Evolutionary conservation across 257 asterid genomes (phyloP), one percentile per base, ranked within the genome.

Genomic region (Thymus quinquecostatus): DNA sequence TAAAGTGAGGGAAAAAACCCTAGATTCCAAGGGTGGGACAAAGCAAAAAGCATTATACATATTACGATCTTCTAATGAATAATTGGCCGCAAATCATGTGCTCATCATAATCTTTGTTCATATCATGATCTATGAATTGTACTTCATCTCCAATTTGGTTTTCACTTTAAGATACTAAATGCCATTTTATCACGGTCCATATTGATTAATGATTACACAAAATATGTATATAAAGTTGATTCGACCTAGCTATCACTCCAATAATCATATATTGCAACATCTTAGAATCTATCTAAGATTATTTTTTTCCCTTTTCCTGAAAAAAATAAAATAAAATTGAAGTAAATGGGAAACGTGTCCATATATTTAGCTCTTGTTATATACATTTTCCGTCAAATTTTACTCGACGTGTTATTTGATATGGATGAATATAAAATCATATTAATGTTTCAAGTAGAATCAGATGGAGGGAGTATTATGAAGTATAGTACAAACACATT

Each of bases 141-240:
- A 72, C 81, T 78, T 75, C 71, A 71, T 69, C 78, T 43, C 21
- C 59, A 51, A 68, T 33, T 60, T 32, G 67, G 64, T 38, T 59
- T 69, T 69, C 75, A 64, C 69, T 73, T 21, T 57, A 72, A 69
- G 32, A 53, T 50, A 27, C 56, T 69, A 36, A 53, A 6, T 53
- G 57, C 11, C 33, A 53, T 4, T 51, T 70, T 11, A 33, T 67
- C 40, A 71, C 44, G 45, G 76, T 75, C 78, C 49, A 2, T 49
- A 51, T 73, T 68, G 84, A 84, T 76, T 49, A 51, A 70, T 68
- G 84, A 84, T 76, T 79, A 60, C 84, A 84, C 84, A 65, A 69
- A 71, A 49, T 66, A 50, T 60, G 50, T 10, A 49, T 56, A 64
- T 34, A 50, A 66, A 70, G 83, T 55, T 73, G 32, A 51, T 14